These are phyloP conservation scores for Epichloe hybrida DNA, from an alignment of 2,329 filamentous ascomycete genomes.

Conservation along the genomic window DNA sequence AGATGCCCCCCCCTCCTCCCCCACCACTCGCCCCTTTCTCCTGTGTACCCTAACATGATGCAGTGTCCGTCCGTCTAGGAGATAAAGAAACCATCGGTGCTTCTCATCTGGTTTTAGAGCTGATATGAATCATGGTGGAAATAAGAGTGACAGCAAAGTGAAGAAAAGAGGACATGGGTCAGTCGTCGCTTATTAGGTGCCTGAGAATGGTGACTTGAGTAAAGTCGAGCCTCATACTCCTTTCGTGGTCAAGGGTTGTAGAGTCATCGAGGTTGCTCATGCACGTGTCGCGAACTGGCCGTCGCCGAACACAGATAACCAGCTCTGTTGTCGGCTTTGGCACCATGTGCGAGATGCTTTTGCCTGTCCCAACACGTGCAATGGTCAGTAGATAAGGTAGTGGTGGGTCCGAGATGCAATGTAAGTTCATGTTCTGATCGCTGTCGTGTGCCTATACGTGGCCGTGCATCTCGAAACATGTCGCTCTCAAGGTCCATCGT, in stretches of 20 bases:
- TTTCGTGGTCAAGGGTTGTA: no score
- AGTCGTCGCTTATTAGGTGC: no score
- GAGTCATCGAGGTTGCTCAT: no score
- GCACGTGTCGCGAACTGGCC: background rate
- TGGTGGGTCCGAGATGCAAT: background rate
- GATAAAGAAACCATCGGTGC: background rate
- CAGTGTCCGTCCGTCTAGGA: background rate
- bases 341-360: background rate
- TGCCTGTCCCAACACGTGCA: background rate
- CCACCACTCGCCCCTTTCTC: no score
- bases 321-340: conserved; percentile 1
- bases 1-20: background rate
- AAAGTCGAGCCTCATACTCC: no score
- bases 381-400: background rate
- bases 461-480: no score
- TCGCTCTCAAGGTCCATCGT: background rate
- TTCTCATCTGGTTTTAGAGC: no score
- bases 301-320: background rate
- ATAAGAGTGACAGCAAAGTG: no score
- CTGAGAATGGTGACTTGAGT: no score
- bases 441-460: no score
- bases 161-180: no score
- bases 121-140: no score
- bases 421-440: background rate
- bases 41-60: background rate